Evolutionary conservation across 768 basidiomycete genomes (phyloP), one percentile per base, ranked within the genome.

Genomic region (Leucosporidium yakuticum): DNA sequence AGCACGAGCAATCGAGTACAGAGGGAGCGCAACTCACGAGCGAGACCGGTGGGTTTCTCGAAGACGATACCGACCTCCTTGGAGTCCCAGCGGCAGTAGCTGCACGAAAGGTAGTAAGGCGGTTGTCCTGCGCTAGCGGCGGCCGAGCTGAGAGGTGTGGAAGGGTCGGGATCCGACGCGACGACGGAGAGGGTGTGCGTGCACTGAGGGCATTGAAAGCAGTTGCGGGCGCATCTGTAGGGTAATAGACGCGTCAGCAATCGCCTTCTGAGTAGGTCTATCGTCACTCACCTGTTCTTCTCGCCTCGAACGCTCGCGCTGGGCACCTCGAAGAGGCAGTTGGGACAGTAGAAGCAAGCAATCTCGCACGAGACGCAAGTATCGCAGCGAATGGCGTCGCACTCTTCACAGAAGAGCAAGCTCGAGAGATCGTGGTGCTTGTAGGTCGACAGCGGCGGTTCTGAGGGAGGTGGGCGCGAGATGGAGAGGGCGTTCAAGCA

Each of bases 401-500:
- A 99, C 84, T 98, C 95, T 79, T 97, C 94, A 79, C 96, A 99
- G 78, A 98, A 98, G 79, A 91, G 96, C 12, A 99, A 85, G 34
- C 84, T 84, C 74, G 90, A 85, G 3, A 98, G 83, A 9, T 88
- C 84, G 74, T 94, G 90, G 77, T 93, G 91, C 73, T 85, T 87
- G 74, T 86, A 84, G 0, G 87, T 85, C 0, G 92, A 91, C 0
- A 92, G 90, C 2, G 84, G 80, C 0, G 89, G 14, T 70, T 72
- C 68, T 50, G 74, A 23, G 67, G 82, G 74, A 86, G 87, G 0
- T 89, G 90, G 4, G 87, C 87, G 17, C 89, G 90, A 17, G 88
- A 87, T 27, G 82, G 78, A 21, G 83, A 83, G 23, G 83, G 82
- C 9, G 78, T 66, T 2, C 69, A 73, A 62, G 75, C 78, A 67